phyloP scores from a whole-genome alignment of 495 filamentous ascomycete species.

The Aspergillus ellipticus region DNA sequence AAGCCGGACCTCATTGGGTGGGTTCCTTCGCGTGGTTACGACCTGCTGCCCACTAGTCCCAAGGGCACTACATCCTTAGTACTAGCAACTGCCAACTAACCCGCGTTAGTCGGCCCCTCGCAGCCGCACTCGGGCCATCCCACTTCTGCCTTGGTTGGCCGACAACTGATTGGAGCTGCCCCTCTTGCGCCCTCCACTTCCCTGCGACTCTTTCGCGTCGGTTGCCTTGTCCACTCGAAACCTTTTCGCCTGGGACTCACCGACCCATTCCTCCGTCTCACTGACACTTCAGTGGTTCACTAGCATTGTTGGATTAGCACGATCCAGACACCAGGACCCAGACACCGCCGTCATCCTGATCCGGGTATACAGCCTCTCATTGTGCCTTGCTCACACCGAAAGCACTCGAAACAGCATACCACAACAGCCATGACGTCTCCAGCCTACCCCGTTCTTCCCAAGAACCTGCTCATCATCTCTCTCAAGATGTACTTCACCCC shows the following conservation, averaged over 20 bases:
- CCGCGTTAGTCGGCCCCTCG: neutral
- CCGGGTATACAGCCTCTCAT: neutral
- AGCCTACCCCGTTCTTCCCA: slow-evolving; percentile 47
- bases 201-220: too few species aligned
- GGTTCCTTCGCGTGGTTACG: slow-evolving; percentile 15
- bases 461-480: slow-evolving; percentile 71
- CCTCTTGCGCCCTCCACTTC: neutral
- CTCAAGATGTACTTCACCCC: slow-evolving; percentile 84
- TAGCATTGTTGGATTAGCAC: too few species aligned
- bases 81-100: neutral
- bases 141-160: neutral
- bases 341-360: neutral
- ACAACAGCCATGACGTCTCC: neutral
- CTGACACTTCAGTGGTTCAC: neutral
- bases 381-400: neutral
- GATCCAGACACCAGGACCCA: too few species aligned
- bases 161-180: slow-evolving; percentile 9
- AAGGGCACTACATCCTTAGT: neutral
- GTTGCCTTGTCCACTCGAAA: neutral
- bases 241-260: too few species aligned
- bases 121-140: slow-evolving; percentile 1
- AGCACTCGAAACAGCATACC: neutral
- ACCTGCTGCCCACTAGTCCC: slow-evolving; percentile 13
- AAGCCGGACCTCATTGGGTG: slow-evolving; percentile 11
- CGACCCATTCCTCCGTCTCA: too few species aligned